phyloP scores from a whole-genome alignment of 2,329 filamentous ascomycete species.

The Aureobasidium sp. region DNA sequence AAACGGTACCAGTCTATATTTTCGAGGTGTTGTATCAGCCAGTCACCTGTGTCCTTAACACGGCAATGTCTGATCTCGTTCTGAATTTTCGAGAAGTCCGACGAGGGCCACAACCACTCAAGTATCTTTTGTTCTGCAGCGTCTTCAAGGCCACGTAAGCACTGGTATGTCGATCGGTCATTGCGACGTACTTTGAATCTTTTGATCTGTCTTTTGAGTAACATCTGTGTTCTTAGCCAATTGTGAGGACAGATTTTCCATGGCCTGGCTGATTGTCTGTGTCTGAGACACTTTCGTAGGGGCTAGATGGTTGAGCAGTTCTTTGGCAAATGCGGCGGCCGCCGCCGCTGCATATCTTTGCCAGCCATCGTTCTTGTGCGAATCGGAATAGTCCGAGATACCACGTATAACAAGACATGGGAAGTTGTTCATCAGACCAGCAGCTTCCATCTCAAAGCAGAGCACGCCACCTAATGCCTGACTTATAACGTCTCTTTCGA shows the following conservation, averaged over 20 bases:
- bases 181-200: not conserved
- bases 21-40: not conserved
- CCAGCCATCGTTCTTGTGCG: conserved; percentile 20
- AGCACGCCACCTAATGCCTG: conserved; percentile 3
- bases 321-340: conserved; percentile 18
- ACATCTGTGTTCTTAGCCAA: not conserved
- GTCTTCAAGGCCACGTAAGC: not conserved
- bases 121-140: not conserved
- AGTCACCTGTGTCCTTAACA: not conserved
- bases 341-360: conserved; percentile 17
- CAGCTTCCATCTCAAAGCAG: conserved; percentile 23
- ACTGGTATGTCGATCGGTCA: not conserved
- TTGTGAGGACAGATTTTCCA: not conserved
- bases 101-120: not conserved
- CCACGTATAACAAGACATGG: conserved; percentile 20
- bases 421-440: conserved; percentile 18
- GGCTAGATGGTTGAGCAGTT: conserved; percentile 12
- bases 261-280: not conserved
- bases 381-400: conserved; percentile 21
- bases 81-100: not conserved
- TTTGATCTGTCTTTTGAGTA: not conserved
- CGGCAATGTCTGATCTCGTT: not conserved
- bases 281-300: not conserved
- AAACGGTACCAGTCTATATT: not conserved
- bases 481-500: conserved; percentile 13